A percentile compares a stretch with the other conserved stretches of the same genome.
Evolutionary conservation across 495 filamentous ascomycete genomes (phyloP).

Genomic region (Mytilinidion resinicola): DNA sequence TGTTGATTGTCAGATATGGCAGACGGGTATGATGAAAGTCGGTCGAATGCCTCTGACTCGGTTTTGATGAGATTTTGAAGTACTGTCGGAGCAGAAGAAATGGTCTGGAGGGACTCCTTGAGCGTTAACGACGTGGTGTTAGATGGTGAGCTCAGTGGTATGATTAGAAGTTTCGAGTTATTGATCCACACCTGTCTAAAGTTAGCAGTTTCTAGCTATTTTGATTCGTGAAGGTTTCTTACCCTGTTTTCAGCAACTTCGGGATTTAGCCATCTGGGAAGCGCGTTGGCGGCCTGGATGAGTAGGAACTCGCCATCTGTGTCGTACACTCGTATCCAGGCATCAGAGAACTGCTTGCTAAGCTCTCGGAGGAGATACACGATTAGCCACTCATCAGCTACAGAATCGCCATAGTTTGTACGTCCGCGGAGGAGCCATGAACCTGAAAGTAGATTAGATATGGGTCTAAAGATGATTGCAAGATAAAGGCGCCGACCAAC

Average conservation of each 20-base stretch:
- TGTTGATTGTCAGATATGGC: constrained; percentile 67
- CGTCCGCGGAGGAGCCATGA: constrained; percentile 51
- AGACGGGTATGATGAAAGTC: constrained; percentile 72
- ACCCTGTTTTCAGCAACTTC: constrained; percentile 81
- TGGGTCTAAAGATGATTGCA: background rate
- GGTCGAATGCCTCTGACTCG: constrained; percentile 85
- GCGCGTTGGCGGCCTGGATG: constrained; percentile 81
- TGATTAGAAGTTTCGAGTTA: constrained; percentile 63
- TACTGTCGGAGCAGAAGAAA: constrained; percentile 45
- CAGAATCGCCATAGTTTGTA: constrained; percentile 84
- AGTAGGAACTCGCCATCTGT: constrained; percentile 92
- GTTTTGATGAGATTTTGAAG: constrained; percentile 62
- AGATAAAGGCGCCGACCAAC: constrained; percentile 26
- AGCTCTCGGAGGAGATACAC: constrained; percentile 85
- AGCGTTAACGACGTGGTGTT: constrained; percentile 47
- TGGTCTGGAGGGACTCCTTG: constrained; percentile 51
- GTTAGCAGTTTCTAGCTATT: constrained; percentile 1
- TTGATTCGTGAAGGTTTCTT: constrained; percentile 13
- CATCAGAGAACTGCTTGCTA: constrained; percentile 60
- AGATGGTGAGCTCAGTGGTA: constrained; percentile 49
- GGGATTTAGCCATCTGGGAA: constrained; percentile 88
- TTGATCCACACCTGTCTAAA: constrained; percentile 43
- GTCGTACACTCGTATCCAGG: constrained; percentile 80
- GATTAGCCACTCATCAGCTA: constrained; percentile 96
- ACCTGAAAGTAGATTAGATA: constrained; percentile 16